Base-by-base conservation (phyloP, 2,329 filamentous ascomycete species). In the Teratosphaeria viscida region DNA sequence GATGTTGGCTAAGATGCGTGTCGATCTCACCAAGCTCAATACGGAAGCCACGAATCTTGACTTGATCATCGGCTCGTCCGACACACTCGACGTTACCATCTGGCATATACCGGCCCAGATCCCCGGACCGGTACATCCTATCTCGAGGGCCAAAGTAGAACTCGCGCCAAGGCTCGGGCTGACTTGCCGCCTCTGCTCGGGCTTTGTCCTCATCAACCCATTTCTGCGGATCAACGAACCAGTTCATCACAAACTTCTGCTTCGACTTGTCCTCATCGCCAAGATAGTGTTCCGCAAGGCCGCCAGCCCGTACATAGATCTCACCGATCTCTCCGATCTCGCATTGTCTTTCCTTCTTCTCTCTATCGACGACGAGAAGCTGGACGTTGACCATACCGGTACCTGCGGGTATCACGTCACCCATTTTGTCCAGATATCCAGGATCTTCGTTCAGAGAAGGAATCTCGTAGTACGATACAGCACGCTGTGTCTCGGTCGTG, bases 21-120 rank as follows among this genome's bases (percentile, higher is more conserved):
- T 97, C 92, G 65, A 97, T 96, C 66, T 97, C 94, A 63, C 87
- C 88, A 54, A 97, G 85, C 76, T 99, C 94, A 66, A 99, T 95
- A 62, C 92, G 83, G 80, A 96, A 97, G 1, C 92, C 92, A 61
- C 94, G 87, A 65, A 97, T 92, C 79, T 97, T 99, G 77, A 96
- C 89, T 72, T 97, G 92, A 65, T 87, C 83, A 70, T 97, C 92
- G 27, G 85, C 85, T 60, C 94, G 82, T 26, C 92, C 92, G 10
- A 88, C 86, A 69, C 85, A 89, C 68, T 88, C 87, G 11, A 90
- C 87, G 64, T 87, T 85, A 39, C 89, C 90, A 53, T 84, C 80
- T 2, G 81, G 78, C 57, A 84, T 83, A 69, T 89, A 92, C 60
- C 85, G 79, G 3, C 92, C 92, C 3, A 99, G 77, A 72, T 97